Evolutionary conservation across 2,329 filamentous ascomycete species (phyloP).

Genomic region (Arthrobotrys pseudoclavata): DNA sequence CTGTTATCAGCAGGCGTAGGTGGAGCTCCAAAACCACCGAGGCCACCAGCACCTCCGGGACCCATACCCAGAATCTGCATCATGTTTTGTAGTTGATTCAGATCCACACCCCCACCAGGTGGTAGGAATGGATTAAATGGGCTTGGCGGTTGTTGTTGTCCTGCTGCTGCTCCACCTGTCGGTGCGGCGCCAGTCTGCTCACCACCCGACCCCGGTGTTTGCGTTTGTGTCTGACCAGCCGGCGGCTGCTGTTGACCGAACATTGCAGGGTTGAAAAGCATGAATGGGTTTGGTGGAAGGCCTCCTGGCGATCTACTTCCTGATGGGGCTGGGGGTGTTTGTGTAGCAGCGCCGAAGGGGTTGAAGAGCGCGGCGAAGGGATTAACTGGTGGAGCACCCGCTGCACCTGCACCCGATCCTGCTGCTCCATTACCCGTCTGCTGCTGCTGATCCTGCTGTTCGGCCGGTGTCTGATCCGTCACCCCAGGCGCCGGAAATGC

Average conservation of each 20-base stretch:
- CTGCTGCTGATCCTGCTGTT: constrained; percentile 65
- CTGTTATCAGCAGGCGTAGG: constrained; percentile 80
- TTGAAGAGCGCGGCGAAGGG: constrained; percentile 75
- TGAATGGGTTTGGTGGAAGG: constrained; percentile 34
- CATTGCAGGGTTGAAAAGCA: constrained; percentile 47
- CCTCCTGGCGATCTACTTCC: constrained; percentile 61
- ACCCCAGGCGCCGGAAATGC: constrained; percentile 91
- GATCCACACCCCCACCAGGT: constrained; percentile 71
- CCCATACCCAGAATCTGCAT: constrained; percentile 68
- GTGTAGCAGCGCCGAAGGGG: constrained; percentile 60
- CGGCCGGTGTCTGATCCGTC: constrained; percentile 84
- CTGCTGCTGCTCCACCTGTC: constrained; percentile 50
- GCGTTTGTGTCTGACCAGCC: constrained; percentile 63
- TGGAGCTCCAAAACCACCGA: constrained; percentile 63
- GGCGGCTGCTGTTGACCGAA: constrained; percentile 63
- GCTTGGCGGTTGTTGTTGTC: constrained; percentile 65
- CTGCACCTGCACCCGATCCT: constrained; percentile 40
- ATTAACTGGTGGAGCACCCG: constrained; percentile 67
- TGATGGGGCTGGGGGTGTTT: constrained; percentile 64
- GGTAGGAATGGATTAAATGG: constrained; percentile 71
- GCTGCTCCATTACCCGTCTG: constrained; percentile 41
- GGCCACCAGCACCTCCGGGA: constrained; percentile 61
- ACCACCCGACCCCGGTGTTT: constrained; percentile 34
- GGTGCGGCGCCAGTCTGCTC: constrained; percentile 58
- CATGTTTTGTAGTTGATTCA: constrained; percentile 72